These are phyloP conservation scores for Coprinellus aureogranulatus DNA, from an alignment of 768 basidiomycete species.

Conservation along the genomic window DNA sequence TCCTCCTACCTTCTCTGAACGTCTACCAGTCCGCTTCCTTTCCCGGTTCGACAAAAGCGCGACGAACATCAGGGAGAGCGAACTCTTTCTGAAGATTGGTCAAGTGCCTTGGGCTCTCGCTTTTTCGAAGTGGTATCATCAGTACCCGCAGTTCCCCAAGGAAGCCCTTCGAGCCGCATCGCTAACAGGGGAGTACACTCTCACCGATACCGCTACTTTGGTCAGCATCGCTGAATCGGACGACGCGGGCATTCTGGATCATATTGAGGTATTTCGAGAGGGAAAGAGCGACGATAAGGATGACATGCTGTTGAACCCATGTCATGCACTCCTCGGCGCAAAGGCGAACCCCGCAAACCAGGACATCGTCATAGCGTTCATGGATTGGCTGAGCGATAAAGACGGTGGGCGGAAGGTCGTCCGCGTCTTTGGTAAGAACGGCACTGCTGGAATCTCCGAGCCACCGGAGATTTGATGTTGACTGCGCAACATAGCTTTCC, in stretches of 20 bases:
- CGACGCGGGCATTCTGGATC: constrained; percentile 26
- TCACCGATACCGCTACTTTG: constrained; percentile 53
- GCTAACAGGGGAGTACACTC: constrained; percentile 48
- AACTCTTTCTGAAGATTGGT: constrained; percentile 47
- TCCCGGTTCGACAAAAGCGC: constrained; percentile 59
- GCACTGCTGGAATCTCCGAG: neutral
- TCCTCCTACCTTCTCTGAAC: constrained; percentile 20
- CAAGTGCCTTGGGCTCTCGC: constrained; percentile 55
- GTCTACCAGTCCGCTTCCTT: constrained; percentile 45
- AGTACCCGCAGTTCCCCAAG: constrained; percentile 52
- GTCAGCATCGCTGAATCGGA: constrained; percentile 27
- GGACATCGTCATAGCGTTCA: constrained; percentile 35
- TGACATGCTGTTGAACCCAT: constrained; percentile 45
- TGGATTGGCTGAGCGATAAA: constrained; percentile 38
- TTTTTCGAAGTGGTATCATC: constrained; percentile 59
- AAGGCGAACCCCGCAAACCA: constrained; percentile 21
- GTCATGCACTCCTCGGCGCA: constrained; percentile 38
- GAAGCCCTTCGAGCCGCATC: constrained; percentile 49
- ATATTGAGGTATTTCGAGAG: constrained; percentile 37
- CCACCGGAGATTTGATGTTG: no score
- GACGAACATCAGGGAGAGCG: constrained; percentile 57
- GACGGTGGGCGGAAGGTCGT: neutral
- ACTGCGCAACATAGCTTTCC: no score
- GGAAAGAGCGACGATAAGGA: constrained; percentile 41
- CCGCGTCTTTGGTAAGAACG: neutral